phyloP scores from a whole-genome alignment of 495 filamentous ascomycete species.

The Tuber magnatum region DNA sequence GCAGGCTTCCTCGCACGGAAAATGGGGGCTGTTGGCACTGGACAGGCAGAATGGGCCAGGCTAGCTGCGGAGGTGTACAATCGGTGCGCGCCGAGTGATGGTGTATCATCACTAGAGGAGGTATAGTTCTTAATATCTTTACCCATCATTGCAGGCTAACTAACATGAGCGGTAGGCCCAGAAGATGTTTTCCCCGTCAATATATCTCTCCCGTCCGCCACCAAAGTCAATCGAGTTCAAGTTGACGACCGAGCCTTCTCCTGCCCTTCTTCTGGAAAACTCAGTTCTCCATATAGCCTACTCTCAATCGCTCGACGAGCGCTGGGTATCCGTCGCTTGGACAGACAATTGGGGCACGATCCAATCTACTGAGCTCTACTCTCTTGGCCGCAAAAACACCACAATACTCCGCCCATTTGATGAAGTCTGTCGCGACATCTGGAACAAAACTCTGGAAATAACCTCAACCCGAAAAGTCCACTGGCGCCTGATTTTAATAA shows the following conservation, averaged over 20 bases:
- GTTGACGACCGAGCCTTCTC: conserved; percentile 57
- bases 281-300: conserved; percentile 81
- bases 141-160: background rate
- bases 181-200: conserved; percentile 55
- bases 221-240: conserved; percentile 75
- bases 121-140: conserved; percentile 20
- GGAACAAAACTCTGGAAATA: conserved; percentile 72
- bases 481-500: conserved; percentile 75
- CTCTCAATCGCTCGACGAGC: conserved; percentile 67
- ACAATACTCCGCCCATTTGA: conserved; percentile 50
- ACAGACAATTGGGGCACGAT: conserved; percentile 72
- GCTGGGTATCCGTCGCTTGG: conserved; percentile 91
- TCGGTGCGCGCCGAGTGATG: conserved; percentile 60
- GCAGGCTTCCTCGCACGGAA: conserved; percentile 61
- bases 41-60: conserved; percentile 57
- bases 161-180: conserved; percentile 17
- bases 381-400: conserved; percentile 59
- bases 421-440: conserved; percentile 71
- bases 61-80: conserved; percentile 83
- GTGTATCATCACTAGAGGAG: conserved; percentile 44
- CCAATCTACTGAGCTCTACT: conserved; percentile 73
- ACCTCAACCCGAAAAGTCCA: conserved; percentile 61
- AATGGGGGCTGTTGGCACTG: conserved; percentile 58
- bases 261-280: conserved; percentile 73
- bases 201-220: conserved; percentile 64